phyloP scores from a whole-genome alignment of 2,329 filamentous ascomycete genomes.

The Albifimbria verrucaria region DNA sequence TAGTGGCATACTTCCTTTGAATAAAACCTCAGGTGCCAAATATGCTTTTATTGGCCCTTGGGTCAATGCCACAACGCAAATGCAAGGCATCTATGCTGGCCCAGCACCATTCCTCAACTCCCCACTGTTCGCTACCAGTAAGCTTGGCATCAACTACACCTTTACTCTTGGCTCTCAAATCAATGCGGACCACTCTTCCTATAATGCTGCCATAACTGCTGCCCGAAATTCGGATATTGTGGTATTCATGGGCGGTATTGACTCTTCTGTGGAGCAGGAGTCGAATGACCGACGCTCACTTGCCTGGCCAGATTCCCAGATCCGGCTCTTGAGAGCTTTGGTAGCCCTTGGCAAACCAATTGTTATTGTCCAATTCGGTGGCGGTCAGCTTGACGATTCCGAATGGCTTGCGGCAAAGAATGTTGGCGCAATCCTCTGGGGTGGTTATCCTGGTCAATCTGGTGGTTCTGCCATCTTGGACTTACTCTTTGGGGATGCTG shows the following conservation, averaged over 20 bases:
- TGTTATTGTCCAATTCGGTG: conserved; percentile 48
- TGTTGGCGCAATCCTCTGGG: conserved; percentile 52
- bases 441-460: conserved; percentile 56
- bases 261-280: conserved; percentile 50
- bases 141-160: conserved; percentile 3
- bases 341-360: conserved; percentile 40
- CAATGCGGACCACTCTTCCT: conserved; percentile 1
- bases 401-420: conserved; percentile 43
- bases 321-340: conserved; percentile 42
- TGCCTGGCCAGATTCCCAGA: conserved; percentile 48
- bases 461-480: conserved; percentile 53
- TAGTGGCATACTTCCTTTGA: background rate
- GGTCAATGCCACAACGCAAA: conserved; percentile 14
- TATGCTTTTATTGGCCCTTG: conserved; percentile 29
- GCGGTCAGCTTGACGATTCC: conserved; percentile 42
- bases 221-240: conserved; percentile 46
- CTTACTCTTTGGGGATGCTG: conserved; percentile 44
- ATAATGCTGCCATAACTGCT: conserved; percentile 22
- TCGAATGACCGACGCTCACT: conserved; percentile 46
- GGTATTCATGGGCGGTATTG: conserved; percentile 51
- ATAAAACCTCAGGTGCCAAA: conserved; percentile 1
- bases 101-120: conserved; percentile 52
- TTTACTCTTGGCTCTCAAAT: conserved; percentile 3
- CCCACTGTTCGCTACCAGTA: conserved; percentile 44
- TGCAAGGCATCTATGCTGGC: conserved; percentile 24